Evolutionary conservation across 352 stramenopile genomes (phyloP).

Genomic region (Phytopythium delawarense): DNA sequence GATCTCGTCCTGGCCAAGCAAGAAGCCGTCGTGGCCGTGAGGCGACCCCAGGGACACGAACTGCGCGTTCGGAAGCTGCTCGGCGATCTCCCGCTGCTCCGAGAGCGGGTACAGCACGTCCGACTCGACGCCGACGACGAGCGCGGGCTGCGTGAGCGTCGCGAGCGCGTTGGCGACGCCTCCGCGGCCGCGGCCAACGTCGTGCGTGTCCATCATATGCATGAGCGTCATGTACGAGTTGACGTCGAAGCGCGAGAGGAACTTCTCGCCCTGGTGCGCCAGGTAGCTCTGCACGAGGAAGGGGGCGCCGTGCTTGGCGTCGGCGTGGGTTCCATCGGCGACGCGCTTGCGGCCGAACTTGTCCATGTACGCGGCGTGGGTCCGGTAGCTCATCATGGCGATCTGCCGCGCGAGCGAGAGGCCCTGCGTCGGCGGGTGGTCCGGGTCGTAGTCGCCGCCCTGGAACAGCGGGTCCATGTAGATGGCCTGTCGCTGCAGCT

Average conservation of each 20-base stretch:
- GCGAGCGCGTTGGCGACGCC: slow-evolving; percentile 64
- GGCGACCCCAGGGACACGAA: slow-evolving; percentile 88
- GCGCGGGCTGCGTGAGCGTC: slow-evolving; percentile 62
- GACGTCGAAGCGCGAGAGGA: slow-evolving; percentile 93
- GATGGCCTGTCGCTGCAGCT: slow-evolving; percentile 95
- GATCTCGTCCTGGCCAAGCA: slow-evolving; percentile 95
- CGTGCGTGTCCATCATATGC: slow-evolving; percentile 96
- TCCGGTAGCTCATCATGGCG: slow-evolving; percentile 97
- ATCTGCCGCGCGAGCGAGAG: slow-evolving; percentile 93
- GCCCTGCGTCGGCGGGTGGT: slow-evolving; percentile 64
- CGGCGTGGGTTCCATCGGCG: slow-evolving; percentile 16
- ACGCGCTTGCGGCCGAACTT: slow-evolving; percentile 90
- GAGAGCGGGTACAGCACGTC: slow-evolving; percentile 94
- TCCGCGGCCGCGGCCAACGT: slow-evolving; percentile 84
- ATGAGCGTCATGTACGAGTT: slow-evolving; percentile 95
- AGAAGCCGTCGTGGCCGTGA: slow-evolving; percentile 96
- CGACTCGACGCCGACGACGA: slow-evolving; percentile 93
- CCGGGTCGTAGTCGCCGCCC: slow-evolving; percentile 66
- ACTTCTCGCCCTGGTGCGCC: slow-evolving; percentile 93
- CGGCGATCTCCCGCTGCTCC: slow-evolving; percentile 90
- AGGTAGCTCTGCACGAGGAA: slow-evolving; percentile 88
- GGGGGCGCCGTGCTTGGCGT: slow-evolving; percentile 24
- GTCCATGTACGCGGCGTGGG: slow-evolving; percentile 84
- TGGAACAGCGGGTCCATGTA: slow-evolving; percentile 93
- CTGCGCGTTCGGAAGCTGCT: slow-evolving; percentile 74